phyloP scores from a whole-genome alignment of 2,329 filamentous ascomycete species.

The Penicillium sp. region DNA sequence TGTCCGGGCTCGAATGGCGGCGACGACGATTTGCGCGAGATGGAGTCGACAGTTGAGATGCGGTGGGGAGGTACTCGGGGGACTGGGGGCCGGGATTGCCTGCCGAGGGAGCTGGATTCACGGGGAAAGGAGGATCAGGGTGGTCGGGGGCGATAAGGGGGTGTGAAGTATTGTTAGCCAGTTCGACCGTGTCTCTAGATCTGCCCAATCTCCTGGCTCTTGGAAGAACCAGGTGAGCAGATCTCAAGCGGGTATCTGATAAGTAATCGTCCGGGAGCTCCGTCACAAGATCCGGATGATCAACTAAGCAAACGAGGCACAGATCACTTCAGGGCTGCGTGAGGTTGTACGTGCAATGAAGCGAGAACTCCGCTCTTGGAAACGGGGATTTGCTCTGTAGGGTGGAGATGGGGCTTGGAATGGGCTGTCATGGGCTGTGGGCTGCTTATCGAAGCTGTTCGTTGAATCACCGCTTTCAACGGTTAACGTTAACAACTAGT shows the following conservation, averaged over 20 bases:
- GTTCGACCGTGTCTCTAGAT: constrained; percentile 59
- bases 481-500: too few relatives aligned
- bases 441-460: neutral
- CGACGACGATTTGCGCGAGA: constrained; percentile 20
- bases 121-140: constrained; percentile 61
- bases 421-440: too few relatives aligned
- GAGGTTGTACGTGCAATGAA: neutral
- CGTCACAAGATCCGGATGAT: constrained; percentile 8
- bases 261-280: constrained; percentile 27
- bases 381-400: neutral
- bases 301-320: neutral
- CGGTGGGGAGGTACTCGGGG: constrained; percentile 14
- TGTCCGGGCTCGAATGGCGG: constrained; percentile 35
- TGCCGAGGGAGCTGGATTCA: constrained; percentile 48
- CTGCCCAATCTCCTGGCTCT: constrained; percentile 47
- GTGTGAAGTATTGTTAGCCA: constrained; percentile 67
- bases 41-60: constrained; percentile 9
- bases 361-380: neutral
- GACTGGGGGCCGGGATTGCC: constrained; percentile 17
- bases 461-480: too few relatives aligned
- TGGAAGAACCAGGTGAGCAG: constrained; percentile 48
- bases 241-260: constrained; percentile 35
- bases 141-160: constrained; percentile 69
- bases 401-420: neutral
- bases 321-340: neutral